Evolutionary conservation across 768 basidiomycete species (phyloP).

Genomic region (Termitomyces sp.): DNA sequence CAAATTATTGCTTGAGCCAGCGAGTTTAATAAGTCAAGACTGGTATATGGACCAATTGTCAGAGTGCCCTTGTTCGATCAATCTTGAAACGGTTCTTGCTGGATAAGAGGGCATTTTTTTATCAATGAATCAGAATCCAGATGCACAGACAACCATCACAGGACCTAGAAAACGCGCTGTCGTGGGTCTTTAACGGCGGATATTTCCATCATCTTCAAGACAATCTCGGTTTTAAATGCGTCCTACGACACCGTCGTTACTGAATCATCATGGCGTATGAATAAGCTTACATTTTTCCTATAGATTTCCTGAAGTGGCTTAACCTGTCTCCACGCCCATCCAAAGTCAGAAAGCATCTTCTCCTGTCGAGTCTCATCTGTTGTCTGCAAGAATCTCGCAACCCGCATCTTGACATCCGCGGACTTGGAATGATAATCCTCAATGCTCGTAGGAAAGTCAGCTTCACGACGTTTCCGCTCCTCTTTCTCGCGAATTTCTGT

Average conservation of each 20-base stretch:
- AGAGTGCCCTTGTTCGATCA: not conserved
- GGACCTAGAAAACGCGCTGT: constrained; percentile 5
- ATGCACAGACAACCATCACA: not conserved
- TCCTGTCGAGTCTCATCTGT: constrained; percentile 29
- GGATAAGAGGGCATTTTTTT: not conserved
- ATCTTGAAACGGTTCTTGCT: not conserved
- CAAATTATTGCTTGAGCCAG: not conserved
- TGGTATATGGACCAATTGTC: not conserved
- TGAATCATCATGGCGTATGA: not conserved
- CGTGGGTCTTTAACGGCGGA: constrained; percentile 19
- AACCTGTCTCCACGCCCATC: constrained; percentile 48
- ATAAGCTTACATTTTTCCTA: constrained; percentile 32
- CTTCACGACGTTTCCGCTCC: constrained; percentile 18
- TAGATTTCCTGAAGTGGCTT: constrained; percentile 35
- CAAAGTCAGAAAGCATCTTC: constrained; percentile 39
- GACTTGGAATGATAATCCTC: constrained; percentile 28
- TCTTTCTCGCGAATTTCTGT: constrained; percentile 18
- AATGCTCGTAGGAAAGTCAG: constrained; percentile 26
- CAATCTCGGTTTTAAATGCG: constrained; percentile 18
- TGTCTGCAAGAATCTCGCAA: constrained; percentile 39
- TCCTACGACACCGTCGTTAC: constrained; percentile 2
- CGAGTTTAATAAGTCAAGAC: not conserved
- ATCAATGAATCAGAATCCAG: not conserved
- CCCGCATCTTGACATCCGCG: constrained; percentile 42
- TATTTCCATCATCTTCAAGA: constrained; percentile 17